These are phyloP conservation scores for Jimgerdemannia lactiflua DNA, from an alignment of 192 early-diverging fungal genomes.

Conservation along the genomic window DNA sequence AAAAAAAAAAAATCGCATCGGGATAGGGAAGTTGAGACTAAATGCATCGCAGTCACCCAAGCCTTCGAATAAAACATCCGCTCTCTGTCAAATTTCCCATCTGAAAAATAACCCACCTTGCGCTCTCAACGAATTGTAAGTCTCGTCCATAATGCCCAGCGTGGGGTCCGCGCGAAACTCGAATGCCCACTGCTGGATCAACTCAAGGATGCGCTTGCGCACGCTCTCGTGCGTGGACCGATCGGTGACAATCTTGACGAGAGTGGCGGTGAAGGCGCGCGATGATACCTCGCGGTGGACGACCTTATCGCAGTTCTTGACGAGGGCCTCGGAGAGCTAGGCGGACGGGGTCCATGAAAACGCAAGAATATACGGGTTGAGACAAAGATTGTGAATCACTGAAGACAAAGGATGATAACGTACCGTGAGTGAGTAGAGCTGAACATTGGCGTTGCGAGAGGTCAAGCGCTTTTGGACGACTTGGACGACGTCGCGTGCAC, in stretches of 20 bases:
- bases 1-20: constrained; percentile 1
- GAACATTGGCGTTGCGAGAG: constrained; percentile 81
- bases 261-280: constrained; percentile 75
- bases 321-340: constrained; percentile 80
- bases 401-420: constrained; percentile 10
- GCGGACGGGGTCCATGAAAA: neutral
- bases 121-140: constrained; percentile 53
- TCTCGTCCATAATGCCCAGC: constrained; percentile 79
- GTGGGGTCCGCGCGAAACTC: constrained; percentile 77
- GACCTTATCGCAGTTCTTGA: constrained; percentile 84
- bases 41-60: too few species aligned
- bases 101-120: constrained; percentile 32
- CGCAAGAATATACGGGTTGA: neutral
- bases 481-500: constrained; percentile 66
- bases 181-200: constrained; percentile 91
- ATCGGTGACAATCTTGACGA: constrained; percentile 73
- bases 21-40: neutral
- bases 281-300: constrained; percentile 86
- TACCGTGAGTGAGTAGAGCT: constrained; percentile 66
- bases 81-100: neutral
- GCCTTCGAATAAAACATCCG: neutral
- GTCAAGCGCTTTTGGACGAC: constrained; percentile 68
- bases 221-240: constrained; percentile 77
- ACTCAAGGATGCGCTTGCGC: constrained; percentile 74
- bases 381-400: neutral